Base-by-base conservation (phyloP, 2,329 filamentous ascomycete species). In the Purpureocillium lavendulum region DNA sequence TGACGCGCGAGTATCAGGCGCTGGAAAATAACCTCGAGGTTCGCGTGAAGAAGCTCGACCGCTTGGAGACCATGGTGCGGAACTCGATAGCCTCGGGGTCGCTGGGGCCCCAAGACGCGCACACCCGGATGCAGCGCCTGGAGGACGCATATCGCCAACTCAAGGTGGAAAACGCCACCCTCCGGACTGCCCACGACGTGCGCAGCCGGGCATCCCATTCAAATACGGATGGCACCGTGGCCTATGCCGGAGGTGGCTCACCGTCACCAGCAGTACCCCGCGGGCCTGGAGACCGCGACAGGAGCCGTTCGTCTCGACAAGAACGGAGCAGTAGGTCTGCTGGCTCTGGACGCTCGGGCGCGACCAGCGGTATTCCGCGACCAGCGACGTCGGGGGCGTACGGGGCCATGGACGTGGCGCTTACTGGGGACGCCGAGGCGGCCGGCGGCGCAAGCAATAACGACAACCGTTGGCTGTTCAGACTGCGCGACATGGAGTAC, bases 1-100 rank as follows among this genome's bases (percentile, higher is more conserved):
- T 97, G n/a, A 83, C 82, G 66, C 86, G 87, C 46, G 89, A 97
- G 54, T 97, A 96, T 54, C 85, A 94, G 53, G 77, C 75, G 0
- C 71, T 98, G 2, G 88, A 96, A 59, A 80, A 80, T 49, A 85
- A 80, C 30, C 77, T 96, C 21, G 86, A 92, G 39, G 65, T 80
- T 18, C 81, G 88, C 13, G 75, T 82, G 43, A 92, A 94, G 66
- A 87, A 87, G 50, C 75, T 98, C 24, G 90, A 97, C 48, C 78
- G 85, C 3, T 71, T 98, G 1, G 92, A 98, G 61, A 78, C 81
- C 13, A 75, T 87, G 32, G 79, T 92, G 31, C 75, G 84, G 44
- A 84, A 81, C 48, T 75, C 71, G 13, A 64, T 80, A 13, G 71
- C 76, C 2, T 59, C 64, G 1, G 75, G 70, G 12, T 65, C 61